phyloP scores from a whole-genome alignment of 2,329 filamentous ascomycete species.

The Geoglossum cookeanum region DNA sequence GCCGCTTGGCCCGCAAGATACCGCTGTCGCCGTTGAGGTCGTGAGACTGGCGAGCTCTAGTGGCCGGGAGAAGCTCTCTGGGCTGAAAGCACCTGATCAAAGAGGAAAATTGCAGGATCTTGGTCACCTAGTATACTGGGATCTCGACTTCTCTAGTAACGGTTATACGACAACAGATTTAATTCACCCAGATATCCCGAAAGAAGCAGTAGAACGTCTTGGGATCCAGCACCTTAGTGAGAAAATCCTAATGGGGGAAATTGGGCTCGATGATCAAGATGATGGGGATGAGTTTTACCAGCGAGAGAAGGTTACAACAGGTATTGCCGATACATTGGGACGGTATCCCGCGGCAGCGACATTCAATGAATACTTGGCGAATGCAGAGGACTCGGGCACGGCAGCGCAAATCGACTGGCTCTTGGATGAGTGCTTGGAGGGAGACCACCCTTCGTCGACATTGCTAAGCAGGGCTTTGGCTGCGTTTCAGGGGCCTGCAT shows the following conservation, averaged over 20 bases:
- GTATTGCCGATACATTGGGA: conserved; percentile 17
- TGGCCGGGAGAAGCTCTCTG: conserved; percentile 2
- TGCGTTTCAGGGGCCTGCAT: conserved; percentile 15
- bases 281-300: conserved; percentile 18
- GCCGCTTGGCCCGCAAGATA: conserved; percentile 9
- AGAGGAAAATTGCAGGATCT: conserved; percentile 8
- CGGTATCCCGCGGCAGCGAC: conserved; percentile 16
- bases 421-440: conserved; percentile 11
- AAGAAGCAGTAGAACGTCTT: conserved; percentile 5
- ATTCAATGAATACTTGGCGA: conserved; percentile 20
- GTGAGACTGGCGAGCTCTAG: conserved; percentile 8
- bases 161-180: not conserved
- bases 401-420: conserved; percentile 16
- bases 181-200: conserved; percentile 11
- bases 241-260: not conserved
- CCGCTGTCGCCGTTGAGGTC: conserved; percentile 12
- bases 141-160: conserved; percentile 2
- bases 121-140: conserved; percentile 10
- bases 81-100: conserved; percentile 11
- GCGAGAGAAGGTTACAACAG: conserved; percentile 14
- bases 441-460: conserved; percentile 6
- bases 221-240: conserved; percentile 11
- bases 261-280: conserved; percentile 1
- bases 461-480: conserved; percentile 13
- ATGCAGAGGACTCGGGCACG: conserved; percentile 17